Base-by-base conservation (phyloP, 208 protist genomes). In the Crithidia fasciculata region DNA sequence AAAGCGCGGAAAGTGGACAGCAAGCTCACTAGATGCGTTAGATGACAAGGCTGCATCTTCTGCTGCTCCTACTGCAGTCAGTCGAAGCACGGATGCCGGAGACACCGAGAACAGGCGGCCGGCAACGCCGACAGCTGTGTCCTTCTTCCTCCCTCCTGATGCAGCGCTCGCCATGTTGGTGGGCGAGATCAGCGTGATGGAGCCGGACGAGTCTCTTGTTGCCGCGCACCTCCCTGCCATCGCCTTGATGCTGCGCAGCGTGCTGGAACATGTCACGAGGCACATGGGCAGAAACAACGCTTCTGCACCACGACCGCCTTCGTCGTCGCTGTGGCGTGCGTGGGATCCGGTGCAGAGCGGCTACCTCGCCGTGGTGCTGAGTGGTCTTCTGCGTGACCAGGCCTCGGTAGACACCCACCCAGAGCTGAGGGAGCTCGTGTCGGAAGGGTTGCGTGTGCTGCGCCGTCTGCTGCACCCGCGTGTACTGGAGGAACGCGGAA, bases 401-500 rank as follows among this genome's bases (percentile, higher is more conserved):
- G 62, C 62, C 15, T 8, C 36, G 5, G 19, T 37, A 44, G 45
- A 15, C 45, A 15, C 45, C 2, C 7, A 55, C 18, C 50, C 37
- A 3, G 47, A 19, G 62, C 68, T 74, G 13, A 19, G 50, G 15
- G 7, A 19, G 52, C 50, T 79, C n/a, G 54, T 61, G 10, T 61
- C 53, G 39, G 53, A 80, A n/a, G 74, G 50, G 4, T 37, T 74
- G 8, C 54, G 49, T 43, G 52, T 74, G 65, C 69, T 84, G 45
- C 69, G 53, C 2, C 44, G 37, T 9, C 57, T 71, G 10, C 19
- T 80, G 19, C 56, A 66, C 4, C 52, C 63, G 39, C 44, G 41
- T 2, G 53, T 76, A 40, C 55, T 80, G 15, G 18, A 64, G 9
- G 55, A 70, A 58, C 70, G 74, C 12, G 73, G 74, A 6, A 79